These are phyloP conservation scores for Salix viminalis DNA, from an alignment of 345 rosid genomes.

Conservation along the genomic window DNA sequence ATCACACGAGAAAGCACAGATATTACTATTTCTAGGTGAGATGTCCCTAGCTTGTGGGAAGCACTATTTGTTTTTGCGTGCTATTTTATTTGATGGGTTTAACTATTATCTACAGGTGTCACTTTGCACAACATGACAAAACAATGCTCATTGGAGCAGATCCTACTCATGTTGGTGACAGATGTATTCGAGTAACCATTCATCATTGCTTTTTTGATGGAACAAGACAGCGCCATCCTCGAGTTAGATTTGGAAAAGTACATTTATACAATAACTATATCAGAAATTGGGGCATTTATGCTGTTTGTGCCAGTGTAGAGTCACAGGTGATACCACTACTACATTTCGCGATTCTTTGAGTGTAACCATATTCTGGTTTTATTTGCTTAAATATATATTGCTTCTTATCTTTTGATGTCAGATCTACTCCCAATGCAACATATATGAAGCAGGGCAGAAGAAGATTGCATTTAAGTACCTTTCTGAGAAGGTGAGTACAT, in stretches of 20 bases:
- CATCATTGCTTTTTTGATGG: conserved; percentile 95
- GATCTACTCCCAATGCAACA: conserved; percentile 91
- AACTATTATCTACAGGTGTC: conserved; percentile 51
- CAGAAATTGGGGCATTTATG: conserved; percentile 85
- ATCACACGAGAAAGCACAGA: conserved; percentile 93
- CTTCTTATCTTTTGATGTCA: conserved; percentile 18
- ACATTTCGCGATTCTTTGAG: neutral
- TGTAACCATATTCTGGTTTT: neutral
- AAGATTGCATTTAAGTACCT: conserved; percentile 83
- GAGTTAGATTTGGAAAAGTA: conserved; percentile 78
- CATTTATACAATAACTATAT: conserved; percentile 88
- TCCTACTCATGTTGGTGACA: conserved; percentile 62
- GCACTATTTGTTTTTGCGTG: neutral
- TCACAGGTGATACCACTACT: conserved; percentile 53
- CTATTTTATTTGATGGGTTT: conserved; percentile 12
- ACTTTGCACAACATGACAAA: conserved; percentile 52
- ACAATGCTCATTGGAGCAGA: conserved; percentile 88
- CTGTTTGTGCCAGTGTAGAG: conserved; percentile 91
- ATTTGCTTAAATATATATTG: neutral
- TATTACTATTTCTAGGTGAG: conserved; percentile 78
- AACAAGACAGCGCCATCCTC: conserved; percentile 90
- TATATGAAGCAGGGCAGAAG: conserved; percentile 91
- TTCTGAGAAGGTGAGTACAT: conserved; percentile 58
- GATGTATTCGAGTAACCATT: conserved; percentile 82
- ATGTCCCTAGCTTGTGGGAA: neutral